Conservation (phyloP, 2,329 filamentous ascomycete species). For the Colletotrichum salicis region DNA sequence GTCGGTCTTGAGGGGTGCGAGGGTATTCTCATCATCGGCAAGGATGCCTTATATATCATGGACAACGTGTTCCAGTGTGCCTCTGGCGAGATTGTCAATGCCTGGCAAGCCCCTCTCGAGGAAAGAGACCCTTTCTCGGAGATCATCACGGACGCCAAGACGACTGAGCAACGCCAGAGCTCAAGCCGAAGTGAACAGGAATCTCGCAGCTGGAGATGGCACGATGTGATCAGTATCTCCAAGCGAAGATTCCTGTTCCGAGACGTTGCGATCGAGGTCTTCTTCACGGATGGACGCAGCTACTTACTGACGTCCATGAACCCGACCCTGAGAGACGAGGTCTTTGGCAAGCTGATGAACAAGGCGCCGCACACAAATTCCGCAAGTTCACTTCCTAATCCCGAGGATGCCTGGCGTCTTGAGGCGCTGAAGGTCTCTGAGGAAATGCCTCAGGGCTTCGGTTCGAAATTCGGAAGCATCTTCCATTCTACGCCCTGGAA, state of each 20-base stretch:
- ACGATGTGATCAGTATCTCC: conserved; percentile 92
- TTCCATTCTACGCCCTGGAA: conserved; percentile 87
- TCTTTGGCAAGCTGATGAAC: conserved; percentile 78
- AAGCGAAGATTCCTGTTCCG: conserved; percentile 95
- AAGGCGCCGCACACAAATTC: conserved; percentile 85
- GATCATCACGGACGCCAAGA: conserved; percentile 82
- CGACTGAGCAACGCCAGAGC: conserved; percentile 69
- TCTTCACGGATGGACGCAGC: conserved; percentile 96
- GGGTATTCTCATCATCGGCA: conserved; percentile 91
- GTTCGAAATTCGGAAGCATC: conserved; percentile 90
- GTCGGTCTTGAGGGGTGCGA: conserved; percentile 94
- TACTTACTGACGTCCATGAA: conserved; percentile 90
- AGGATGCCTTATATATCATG: conserved; percentile 91
- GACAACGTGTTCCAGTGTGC: conserved; percentile 96
- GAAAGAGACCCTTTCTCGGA: conserved; percentile 96
- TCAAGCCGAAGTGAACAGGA: conserved; percentile 76
- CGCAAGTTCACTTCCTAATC: conserved; percentile 74
- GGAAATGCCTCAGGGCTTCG: conserved; percentile 71
- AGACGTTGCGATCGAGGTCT: conserved; percentile 95
- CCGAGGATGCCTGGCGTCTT: conserved; percentile 91
- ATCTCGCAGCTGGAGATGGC: conserved; percentile 92
- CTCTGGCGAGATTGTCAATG: conserved; percentile 96
- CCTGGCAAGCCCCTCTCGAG: conserved; percentile 90
- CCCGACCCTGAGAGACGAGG: conserved; percentile 77
- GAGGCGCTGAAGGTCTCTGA: conserved; percentile 80